Conservation (phyloP, 495 filamentous ascomycete species). For the Penicillium robsamsonii region DNA sequence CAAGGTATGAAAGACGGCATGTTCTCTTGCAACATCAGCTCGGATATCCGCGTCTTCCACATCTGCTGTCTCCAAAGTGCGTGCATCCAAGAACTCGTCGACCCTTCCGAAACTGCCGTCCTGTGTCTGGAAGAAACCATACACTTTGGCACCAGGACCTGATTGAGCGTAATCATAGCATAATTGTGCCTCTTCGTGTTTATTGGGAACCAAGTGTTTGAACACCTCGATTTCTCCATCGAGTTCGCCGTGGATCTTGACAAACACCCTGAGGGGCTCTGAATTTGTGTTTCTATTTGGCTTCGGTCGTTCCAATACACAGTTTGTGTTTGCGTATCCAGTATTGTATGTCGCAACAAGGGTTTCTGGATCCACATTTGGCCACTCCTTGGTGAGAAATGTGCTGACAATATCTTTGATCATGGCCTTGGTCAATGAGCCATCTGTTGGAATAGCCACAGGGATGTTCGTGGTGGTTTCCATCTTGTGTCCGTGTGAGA, state of each 20-base stretch:
- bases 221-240: slow-evolving; percentile 23
- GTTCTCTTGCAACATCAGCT: slow-evolving; percentile 29
- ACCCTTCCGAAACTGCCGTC: slow-evolving; percentile 29
- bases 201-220: slow-evolving; percentile 26
- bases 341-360: slow-evolving; percentile 22
- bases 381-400: slow-evolving; percentile 30
- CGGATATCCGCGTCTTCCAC: slow-evolving; percentile 28
- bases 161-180: slow-evolving; percentile 29
- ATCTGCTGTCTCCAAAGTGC: slow-evolving; percentile 30
- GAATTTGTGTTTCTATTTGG: slow-evolving; percentile 3
- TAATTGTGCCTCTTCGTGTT: slow-evolving; percentile 28
- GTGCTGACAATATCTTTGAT: slow-evolving; percentile 23
- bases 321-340: slow-evolving; percentile 26
- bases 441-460: slow-evolving; percentile 22
- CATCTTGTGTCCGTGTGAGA: background rate
- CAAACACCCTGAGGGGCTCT: slow-evolving; percentile 28
- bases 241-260: slow-evolving; percentile 25
- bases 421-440: slow-evolving; percentile 20
- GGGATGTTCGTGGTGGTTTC: slow-evolving; percentile 5
- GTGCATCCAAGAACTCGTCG: slow-evolving; percentile 32
- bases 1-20: slow-evolving; percentile 25
- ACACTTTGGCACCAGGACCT: slow-evolving; percentile 29
- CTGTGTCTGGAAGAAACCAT: slow-evolving; percentile 29
- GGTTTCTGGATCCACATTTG: slow-evolving; percentile 24
- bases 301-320: slow-evolving; percentile 25